phyloP scores from a whole-genome alignment of 257 asterid genomes.

The Verbena officinalis region DNA sequence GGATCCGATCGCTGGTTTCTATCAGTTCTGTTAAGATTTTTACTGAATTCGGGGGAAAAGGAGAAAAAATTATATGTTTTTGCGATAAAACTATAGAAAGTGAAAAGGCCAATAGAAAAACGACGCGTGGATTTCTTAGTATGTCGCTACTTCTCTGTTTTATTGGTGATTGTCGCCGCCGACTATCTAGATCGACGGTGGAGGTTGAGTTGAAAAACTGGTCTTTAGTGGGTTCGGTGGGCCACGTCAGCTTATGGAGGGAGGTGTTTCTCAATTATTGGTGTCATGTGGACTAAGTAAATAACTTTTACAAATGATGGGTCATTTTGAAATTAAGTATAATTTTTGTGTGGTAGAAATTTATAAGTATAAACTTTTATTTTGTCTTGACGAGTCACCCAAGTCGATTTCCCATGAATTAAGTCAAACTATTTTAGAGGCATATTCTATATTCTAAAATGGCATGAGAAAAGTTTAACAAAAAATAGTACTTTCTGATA shows the following conservation, averaged over 20 bases:
- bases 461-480: too few species aligned
- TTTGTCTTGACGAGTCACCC: background rate
- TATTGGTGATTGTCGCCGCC: conserved; percentile 44
- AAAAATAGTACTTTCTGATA: too few species aligned
- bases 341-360: background rate
- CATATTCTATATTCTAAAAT: too few species aligned
- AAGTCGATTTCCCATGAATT: background rate
- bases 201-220: conserved; percentile 24
- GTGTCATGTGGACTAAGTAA: background rate
- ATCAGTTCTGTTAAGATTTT: conserved; percentile 41
- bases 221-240: conserved; percentile 40
- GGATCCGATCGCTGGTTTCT: conserved; percentile 48
- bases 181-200: conserved; percentile 48
- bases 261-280: conserved; percentile 34
- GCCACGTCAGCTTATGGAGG: conserved; percentile 38
- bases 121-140: conserved; percentile 37
- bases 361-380: background rate
- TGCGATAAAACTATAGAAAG: conserved; percentile 26
- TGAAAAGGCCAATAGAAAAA: conserved; percentile 18
- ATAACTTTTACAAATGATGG: background rate
- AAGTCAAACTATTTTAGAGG: too few species aligned
- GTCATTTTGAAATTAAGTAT: background rate
- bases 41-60: conserved; percentile 25
- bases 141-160: background rate
- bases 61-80: conserved; percentile 13